Percentiles rank a stretch among this genome's conserved stretches.
Conservation (phyloP, 2,329 filamentous ascomycete genomes). For the Colletotrichum siamense region DNA sequence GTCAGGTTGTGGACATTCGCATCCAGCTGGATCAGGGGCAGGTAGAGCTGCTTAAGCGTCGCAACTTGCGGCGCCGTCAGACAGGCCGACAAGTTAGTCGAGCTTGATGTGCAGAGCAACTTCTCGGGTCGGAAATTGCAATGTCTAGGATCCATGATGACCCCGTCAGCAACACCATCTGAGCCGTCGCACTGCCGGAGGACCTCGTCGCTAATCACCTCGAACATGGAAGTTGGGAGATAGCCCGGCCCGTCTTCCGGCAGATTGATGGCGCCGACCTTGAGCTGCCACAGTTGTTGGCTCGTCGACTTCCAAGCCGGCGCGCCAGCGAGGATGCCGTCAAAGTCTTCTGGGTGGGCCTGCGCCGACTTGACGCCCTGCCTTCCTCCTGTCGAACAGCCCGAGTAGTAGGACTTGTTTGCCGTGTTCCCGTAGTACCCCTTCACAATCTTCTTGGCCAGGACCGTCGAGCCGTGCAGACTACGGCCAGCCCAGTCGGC, state of each 20-base stretch:
- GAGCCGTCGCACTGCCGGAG: constrained; percentile 50
- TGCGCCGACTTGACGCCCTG: constrained; percentile 55
- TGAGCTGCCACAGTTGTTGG: constrained; percentile 41
- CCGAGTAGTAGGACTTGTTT: constrained; percentile 54
- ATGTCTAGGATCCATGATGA: constrained; percentile 48
- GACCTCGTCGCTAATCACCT: constrained; percentile 36
- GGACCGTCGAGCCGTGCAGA: constrained; percentile 53
- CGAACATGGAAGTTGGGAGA: constrained; percentile 26
- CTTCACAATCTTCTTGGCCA: constrained; percentile 47
- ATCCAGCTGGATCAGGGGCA: constrained; percentile 27
- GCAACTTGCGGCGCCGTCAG: constrained; percentile 48
- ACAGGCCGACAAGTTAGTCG: constrained; percentile 32
- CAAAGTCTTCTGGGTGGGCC: constrained; percentile 51
- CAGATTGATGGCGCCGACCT: constrained; percentile 48
- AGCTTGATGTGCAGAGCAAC: constrained; percentile 40
- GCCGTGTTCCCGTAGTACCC: constrained; percentile 44
- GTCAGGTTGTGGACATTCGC: constrained; percentile 27
- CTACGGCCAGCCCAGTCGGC: constrained; percentile 45
- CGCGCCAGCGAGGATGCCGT: constrained; percentile 57
- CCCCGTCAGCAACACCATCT: constrained; percentile 51
- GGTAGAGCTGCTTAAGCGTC: constrained; percentile 36
- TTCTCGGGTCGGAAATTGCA: constrained; percentile 43
- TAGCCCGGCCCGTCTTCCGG: constrained; percentile 40
- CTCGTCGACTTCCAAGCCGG: constrained; percentile 44
- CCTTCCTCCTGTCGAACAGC: constrained; percentile 59